Conservation (phyloP, 2,329 filamentous ascomycete species). For the Parasarocladium wereldwijsianum region DNA sequence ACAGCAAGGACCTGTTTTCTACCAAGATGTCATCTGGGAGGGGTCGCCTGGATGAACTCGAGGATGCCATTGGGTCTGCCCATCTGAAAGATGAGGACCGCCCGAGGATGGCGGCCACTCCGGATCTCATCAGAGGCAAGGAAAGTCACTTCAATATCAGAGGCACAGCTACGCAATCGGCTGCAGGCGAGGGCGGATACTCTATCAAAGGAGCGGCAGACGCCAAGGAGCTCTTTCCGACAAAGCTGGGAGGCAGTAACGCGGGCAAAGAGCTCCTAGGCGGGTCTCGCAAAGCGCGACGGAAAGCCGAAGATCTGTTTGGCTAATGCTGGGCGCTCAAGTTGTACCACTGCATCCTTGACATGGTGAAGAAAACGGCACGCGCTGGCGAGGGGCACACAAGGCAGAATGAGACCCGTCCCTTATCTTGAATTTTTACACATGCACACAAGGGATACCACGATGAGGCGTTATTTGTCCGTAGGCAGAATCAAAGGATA, state of each 20-base stretch:
- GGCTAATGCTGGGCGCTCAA: too few relatives aligned
- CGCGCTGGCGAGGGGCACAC: too few relatives aligned
- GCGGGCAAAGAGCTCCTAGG: constrained; percentile 53
- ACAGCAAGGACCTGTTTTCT: constrained; percentile 25
- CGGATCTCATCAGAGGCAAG: constrained; percentile 25
- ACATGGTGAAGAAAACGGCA: too few relatives aligned
- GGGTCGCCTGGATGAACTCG: constrained; percentile 22
- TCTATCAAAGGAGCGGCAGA: constrained; percentile 52
- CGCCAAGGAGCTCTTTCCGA: constrained; percentile 54
- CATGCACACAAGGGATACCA: too few relatives aligned
- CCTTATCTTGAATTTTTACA: too few relatives aligned
- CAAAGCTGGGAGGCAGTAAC: constrained; percentile 35
- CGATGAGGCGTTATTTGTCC: too few relatives aligned
- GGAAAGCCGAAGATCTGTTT: constrained; percentile 61
- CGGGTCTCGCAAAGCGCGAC: constrained; percentile 32
- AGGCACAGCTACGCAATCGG: constrained; percentile 38
- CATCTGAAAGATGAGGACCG: constrained; percentile 21
- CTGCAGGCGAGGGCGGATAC: constrained; percentile 35
- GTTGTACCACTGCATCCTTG: too few relatives aligned
- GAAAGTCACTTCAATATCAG: constrained; percentile 49
- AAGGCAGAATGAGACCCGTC: too few relatives aligned
- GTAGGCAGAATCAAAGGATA: too few relatives aligned
- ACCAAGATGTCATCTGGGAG: constrained; percentile 12
- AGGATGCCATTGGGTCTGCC: constrained; percentile 22
- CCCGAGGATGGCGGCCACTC: constrained; percentile 43